Evolutionary conservation across 768 basidiomycete genomes (phyloP).

Genomic region (Clathrus columnatus): DNA sequence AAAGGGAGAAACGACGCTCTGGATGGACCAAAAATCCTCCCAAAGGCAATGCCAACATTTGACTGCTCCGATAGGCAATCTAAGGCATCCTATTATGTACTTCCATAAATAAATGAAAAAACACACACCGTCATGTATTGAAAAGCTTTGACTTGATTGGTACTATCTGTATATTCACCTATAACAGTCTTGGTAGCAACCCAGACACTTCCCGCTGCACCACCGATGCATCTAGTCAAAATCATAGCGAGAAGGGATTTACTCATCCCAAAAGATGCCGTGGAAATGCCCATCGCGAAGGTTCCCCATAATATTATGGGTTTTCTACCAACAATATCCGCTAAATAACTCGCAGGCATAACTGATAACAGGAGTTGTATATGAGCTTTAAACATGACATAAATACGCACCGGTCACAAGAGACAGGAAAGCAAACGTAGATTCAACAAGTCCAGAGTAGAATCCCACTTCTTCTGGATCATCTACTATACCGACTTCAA

Average conservation of each 20-base stretch:
- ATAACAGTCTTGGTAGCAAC: no score
- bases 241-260: no score
- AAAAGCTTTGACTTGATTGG: neutral
- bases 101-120: neutral
- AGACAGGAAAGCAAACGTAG: neutral
- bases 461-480: constrained; percentile 15
- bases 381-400: neutral
- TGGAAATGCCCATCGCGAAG: no score
- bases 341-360: neutral
- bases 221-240: no score
- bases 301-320: no score
- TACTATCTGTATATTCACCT: neutral
- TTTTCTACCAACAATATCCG: neutral
- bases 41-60: neutral
- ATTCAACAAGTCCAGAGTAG: constrained; percentile 14
- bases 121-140: neutral
- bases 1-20: no score
- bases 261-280: no score
- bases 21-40: neutral
- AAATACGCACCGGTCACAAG: constrained; percentile 1
- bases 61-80: neutral
- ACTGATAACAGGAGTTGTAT: neutral
- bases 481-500: constrained; percentile 13
- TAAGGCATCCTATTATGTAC: neutral
- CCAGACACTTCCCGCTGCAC: no score